A percentile compares a stretch with the other conserved stretches of the same genome.
Evolutionary conservation across 345 rosid genomes (phyloP).

Genomic region (Gossypium anomalum): DNA sequence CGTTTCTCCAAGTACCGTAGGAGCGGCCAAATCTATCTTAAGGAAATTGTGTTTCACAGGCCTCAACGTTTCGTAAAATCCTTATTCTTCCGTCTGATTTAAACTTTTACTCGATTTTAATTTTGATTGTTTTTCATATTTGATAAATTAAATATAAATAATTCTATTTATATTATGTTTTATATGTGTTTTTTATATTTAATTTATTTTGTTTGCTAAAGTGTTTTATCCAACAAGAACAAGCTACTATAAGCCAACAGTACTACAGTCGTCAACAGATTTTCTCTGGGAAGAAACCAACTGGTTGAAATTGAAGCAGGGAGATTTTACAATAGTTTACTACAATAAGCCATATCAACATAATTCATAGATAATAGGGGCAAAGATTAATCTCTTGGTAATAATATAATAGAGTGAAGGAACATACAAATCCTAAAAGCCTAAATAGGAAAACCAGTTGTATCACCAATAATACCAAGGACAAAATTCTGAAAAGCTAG

Average conservation of each 20-base stretch:
- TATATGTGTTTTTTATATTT: no score
- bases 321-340: conserved; percentile 12
- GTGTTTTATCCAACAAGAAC: background rate
- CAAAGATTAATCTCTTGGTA: conserved; percentile 11
- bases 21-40: no score
- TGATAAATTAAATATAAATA: no score
- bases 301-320: conserved; percentile 14
- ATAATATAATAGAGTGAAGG: conserved; percentile 9
- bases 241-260: background rate
- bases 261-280: background rate
- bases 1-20: no score
- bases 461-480: background rate
- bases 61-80: no score
- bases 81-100: no score
- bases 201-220: no score
- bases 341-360: conserved; percentile 17
- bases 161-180: no score
- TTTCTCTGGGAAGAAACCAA: conserved; percentile 17
- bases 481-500: background rate
- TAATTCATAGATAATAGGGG: conserved; percentile 6
- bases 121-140: no score
- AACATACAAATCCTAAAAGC: background rate
- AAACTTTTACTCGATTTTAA: no score
- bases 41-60: no score
- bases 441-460: conserved; percentile 17